Evolutionary conservation across 257 asterid species (phyloP), one percentile per base, ranked within the genome.

Genomic region (Agastache rugosa): DNA sequence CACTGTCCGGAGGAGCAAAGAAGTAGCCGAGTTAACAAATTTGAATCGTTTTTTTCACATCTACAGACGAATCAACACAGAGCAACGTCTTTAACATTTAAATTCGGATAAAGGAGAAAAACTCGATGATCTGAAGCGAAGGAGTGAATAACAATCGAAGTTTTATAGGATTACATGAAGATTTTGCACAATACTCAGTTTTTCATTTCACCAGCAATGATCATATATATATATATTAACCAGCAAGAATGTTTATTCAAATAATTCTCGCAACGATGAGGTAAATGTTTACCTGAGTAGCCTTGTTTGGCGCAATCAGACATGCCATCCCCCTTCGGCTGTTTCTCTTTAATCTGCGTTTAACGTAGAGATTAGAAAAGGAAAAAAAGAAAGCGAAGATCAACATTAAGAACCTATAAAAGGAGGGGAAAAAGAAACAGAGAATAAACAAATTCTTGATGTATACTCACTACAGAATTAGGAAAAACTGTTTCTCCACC

Each of bases 401-500:
- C 11, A 37, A 27, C 10, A 74, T 47, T n/a, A 34, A 74, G 69
- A 27, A 29, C 50, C 17, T 3, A 75, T 8, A 50, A 48, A 42
- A 55, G 35, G 19, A 50, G 50, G 63, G 41, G 48, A 65, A 10
- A 22, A 48, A 44, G 65, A 10, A 22, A 53, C 22, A 53, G 34
- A 23, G 50, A 41, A 11, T 16, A 9, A 55, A 37, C 5, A 48
- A 37, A 34, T 11, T 37, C n/a, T 37, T 3, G 8, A 70, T 6
- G 41, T 11, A 19, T 31, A 45, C 75, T 54, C 73, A 87, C 98
- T 82, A 82, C 91, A 2, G 99, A 87, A 68, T 72, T 5, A 35
- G 98, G 97, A 48, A 95, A 94, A 66, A 95, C 80, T 1, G 97
- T 95, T 82, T 95, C 98, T 39, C 99, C 98, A 11, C 96, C 99